Conservation (phyloP, 1,139 yeast species). For the Hyphopichia khmerensis region DNA sequence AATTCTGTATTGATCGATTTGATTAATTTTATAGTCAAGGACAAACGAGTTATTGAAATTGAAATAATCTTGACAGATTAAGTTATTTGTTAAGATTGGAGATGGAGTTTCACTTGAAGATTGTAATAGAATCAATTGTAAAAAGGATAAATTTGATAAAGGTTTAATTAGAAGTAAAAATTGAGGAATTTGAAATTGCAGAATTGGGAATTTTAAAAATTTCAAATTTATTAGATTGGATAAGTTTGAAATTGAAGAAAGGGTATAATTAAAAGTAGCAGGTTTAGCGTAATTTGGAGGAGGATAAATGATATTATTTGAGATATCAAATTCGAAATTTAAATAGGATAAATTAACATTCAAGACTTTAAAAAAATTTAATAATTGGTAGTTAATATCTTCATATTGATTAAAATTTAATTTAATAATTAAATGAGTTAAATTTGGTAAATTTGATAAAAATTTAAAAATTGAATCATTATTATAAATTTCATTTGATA, state of each 20-base stretch:
- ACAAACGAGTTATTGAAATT: slow-evolving; percentile 1
- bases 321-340: slow-evolving; percentile 2
- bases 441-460: slow-evolving; percentile 6
- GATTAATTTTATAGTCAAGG: not conserved
- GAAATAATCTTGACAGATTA: slow-evolving; percentile 4
- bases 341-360: slow-evolving; percentile 4
- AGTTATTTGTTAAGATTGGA: not conserved
- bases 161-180: not conserved
- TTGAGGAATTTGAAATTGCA: not conserved
- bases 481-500: slow-evolving; percentile 17
- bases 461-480: slow-evolving; percentile 13
- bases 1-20: slow-evolving; percentile 2
- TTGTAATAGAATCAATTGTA: not conserved
- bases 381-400: slow-evolving; percentile 11
- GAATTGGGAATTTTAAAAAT: slow-evolving; percentile 1
- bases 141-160: not conserved
- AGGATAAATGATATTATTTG: not conserved
- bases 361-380: slow-evolving; percentile 7
- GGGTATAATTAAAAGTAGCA: slow-evolving; percentile 1
- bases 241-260: not conserved
- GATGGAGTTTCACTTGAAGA: not conserved
- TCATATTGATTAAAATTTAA: slow-evolving; percentile 15
- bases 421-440: slow-evolving; percentile 12
- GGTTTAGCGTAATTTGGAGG: not conserved
- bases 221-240: not conserved